phyloP scores from a whole-genome alignment of 2,329 filamentous ascomycete genomes.

The Ophiostoma angusticollis region DNA sequence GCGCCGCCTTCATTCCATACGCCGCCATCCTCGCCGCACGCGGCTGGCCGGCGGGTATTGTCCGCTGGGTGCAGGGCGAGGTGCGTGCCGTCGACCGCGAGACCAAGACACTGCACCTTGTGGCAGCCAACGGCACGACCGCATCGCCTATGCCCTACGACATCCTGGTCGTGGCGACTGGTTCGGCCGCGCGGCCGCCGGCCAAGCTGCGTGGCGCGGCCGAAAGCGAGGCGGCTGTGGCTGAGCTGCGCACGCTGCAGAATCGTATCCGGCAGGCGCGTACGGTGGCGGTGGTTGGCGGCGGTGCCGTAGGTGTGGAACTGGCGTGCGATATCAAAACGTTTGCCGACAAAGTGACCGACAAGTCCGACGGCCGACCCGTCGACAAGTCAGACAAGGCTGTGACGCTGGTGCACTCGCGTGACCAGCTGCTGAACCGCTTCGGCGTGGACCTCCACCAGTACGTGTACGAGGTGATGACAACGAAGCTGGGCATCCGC shows the following conservation, averaged over 20 bases:
- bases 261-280: constrained; percentile 28
- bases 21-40: constrained; percentile 25
- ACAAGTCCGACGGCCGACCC: constrained; percentile 22
- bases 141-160: constrained; percentile 39
- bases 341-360: not conserved
- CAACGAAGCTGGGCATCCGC: constrained; percentile 33
- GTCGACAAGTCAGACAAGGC: constrained; percentile 40
- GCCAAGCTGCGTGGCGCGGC: constrained; percentile 35
- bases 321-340: constrained; percentile 45
- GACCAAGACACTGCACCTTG: not conserved
- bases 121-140: constrained; percentile 18
- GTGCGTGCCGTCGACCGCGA: not conserved
- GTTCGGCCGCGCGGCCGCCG: constrained; percentile 30
- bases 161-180: constrained; percentile 46
- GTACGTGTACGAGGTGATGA: constrained; percentile 27
- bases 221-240: constrained; percentile 29
- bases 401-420: constrained; percentile 45
- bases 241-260: constrained; percentile 34
- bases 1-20: constrained; percentile 50
- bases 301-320: constrained; percentile 50
- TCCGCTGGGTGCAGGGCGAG: constrained; percentile 28
- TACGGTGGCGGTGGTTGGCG: constrained; percentile 39
- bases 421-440: constrained; percentile 30
- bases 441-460: constrained; percentile 22
- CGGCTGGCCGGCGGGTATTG: constrained; percentile 20